Evolutionary conservation across 2,329 filamentous ascomycete genomes (phyloP).

Genomic region (Pseudocercospora fijiensis): DNA sequence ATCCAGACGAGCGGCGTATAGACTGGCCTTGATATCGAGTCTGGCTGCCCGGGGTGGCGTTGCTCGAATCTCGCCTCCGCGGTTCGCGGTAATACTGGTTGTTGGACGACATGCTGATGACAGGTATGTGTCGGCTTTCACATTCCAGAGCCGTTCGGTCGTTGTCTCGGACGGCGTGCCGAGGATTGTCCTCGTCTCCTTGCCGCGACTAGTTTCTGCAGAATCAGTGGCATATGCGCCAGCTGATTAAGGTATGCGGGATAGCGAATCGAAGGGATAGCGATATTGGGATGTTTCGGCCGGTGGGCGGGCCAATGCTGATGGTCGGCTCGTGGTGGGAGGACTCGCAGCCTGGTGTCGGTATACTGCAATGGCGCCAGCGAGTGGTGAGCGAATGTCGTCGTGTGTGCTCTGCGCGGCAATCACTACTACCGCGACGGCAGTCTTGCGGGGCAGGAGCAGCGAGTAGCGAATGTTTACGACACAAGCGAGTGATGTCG

Average conservation of each 20-base stretch:
- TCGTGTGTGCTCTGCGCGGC: not conserved
- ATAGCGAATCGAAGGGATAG: not conserved
- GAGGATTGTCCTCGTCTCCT: not conserved
- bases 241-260: not conserved
- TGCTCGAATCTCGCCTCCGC: slow-evolving; percentile 17
- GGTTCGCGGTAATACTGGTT: slow-evolving; percentile 19
- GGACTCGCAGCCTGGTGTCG: not conserved
- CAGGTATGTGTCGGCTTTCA: slow-evolving; percentile 2
- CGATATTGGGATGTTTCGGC: not conserved
- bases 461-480: not conserved
- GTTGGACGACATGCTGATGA: slow-evolving; percentile 26
- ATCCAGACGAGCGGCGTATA: slow-evolving; percentile 51
- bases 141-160: slow-evolving; percentile 15
- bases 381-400: not conserved
- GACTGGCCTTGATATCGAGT: slow-evolving; percentile 8
- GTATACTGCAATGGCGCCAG: not conserved
- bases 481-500: not conserved
- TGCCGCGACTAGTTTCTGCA: slow-evolving; percentile 2
- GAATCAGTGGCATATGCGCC: not conserved
- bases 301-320: not conserved
- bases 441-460: not conserved
- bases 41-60: slow-evolving; percentile 14
- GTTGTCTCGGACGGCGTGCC: slow-evolving; percentile 4
- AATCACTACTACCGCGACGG: not conserved
- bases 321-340: not conserved